Conservation (phyloP, 441 rosid species). For the Pelargonium australe region DNA sequence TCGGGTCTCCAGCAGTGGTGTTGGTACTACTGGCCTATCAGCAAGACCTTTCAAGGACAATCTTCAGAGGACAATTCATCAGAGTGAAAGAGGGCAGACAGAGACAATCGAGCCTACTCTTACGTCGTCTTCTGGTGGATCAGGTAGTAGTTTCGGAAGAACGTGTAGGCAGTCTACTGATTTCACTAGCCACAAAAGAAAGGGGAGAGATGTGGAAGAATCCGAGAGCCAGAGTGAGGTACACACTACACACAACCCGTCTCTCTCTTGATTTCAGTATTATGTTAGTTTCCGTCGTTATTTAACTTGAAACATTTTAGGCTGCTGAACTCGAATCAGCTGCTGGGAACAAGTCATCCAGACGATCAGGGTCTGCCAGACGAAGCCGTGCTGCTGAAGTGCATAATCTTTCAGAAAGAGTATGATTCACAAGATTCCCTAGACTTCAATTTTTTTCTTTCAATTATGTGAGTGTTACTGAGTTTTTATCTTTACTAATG, state of each 20-base stretch:
- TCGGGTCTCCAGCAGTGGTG: slow-evolving; percentile 32
- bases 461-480: slow-evolving; percentile 4
- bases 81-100: slow-evolving; percentile 30
- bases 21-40: slow-evolving; percentile 29
- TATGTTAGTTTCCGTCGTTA: neutral
- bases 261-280: neutral
- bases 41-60: slow-evolving; percentile 26
- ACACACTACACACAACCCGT: slow-evolving; percentile 2
- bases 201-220: slow-evolving; percentile 44
- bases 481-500: slow-evolving; percentile 2
- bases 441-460: slow-evolving; percentile 4
- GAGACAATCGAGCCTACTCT: slow-evolving; percentile 35
- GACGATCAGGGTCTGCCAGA: slow-evolving; percentile 45
- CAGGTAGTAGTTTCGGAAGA: slow-evolving; percentile 49
- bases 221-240: slow-evolving; percentile 58
- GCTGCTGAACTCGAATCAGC: slow-evolving; percentile 38
- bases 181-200: slow-evolving; percentile 45
- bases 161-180: slow-evolving; percentile 36
- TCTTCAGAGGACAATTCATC: slow-evolving; percentile 18
- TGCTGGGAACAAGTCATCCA: slow-evolving; percentile 33
- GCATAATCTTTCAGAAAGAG: slow-evolving; percentile 75
- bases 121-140: slow-evolving; percentile 57
- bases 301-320: slow-evolving; percentile 22
- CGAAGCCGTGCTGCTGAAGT: slow-evolving; percentile 72
- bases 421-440: slow-evolving; percentile 19